These are phyloP conservation scores for Herpetomonas samuelpessoai DNA, from an alignment of 208 protist genomes.

Conservation along the genomic window DNA sequence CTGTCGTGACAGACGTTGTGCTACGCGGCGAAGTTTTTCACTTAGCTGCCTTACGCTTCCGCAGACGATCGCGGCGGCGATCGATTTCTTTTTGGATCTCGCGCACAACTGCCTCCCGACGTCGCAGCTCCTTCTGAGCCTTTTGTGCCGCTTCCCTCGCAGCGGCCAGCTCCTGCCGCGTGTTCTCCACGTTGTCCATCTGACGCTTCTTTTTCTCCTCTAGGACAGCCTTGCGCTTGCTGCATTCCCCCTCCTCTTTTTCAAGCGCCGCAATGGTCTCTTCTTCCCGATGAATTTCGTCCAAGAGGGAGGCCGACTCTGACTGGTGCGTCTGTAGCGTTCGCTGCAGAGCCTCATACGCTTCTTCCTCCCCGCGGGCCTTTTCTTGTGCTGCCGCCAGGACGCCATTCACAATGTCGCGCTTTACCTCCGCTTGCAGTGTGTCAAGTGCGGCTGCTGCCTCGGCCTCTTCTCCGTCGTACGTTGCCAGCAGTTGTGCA, in stretches of 20 bases:
- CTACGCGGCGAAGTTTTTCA: no score
- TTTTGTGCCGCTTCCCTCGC: neutral
- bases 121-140: neutral
- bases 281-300: neutral
- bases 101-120: neutral
- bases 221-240: neutral
- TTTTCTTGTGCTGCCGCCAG: neutral
- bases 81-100: neutral
- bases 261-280: neutral
- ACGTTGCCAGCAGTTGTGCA: neutral
- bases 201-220: neutral
- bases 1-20: no score
- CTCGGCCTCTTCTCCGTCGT: neutral
- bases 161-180: neutral
- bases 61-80: neutral
- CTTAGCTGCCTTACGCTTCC: neutral
- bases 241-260: neutral
- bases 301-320: neutral
- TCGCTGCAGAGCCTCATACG: neutral
- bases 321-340: neutral
- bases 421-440: neutral
- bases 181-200: conserved; percentile 1
- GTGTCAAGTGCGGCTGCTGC: neutral
- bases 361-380: neutral
- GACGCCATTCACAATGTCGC: neutral